These are phyloP conservation scores for Candida tropicalis DNA, from an alignment of 1,139 yeast genomes.

Conservation along the genomic window DNA sequence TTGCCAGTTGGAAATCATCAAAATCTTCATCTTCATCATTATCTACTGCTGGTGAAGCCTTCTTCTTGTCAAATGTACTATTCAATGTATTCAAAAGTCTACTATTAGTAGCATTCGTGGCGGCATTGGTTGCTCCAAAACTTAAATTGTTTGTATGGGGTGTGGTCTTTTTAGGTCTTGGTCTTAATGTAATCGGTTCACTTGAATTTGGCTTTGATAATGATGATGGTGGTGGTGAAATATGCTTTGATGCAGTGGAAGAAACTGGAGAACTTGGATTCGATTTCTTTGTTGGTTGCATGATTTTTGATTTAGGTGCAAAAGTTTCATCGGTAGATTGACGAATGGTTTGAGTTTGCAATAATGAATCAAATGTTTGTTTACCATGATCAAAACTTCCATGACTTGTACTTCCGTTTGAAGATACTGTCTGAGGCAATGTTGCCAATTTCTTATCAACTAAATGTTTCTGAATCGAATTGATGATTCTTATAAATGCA, in stretches of 20 bases:
- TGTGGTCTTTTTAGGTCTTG: slow-evolving; percentile 6
- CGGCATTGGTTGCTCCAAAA: slow-evolving; percentile 28
- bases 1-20: slow-evolving; percentile 34
- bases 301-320: slow-evolving; percentile 16
- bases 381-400: slow-evolving; percentile 6
- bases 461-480: slow-evolving; percentile 32
- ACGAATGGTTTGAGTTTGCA: slow-evolving; percentile 36
- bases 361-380: slow-evolving; percentile 32
- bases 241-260: not conserved
- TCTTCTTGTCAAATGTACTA: slow-evolving; percentile 20
- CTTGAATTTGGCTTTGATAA: slow-evolving; percentile 2
- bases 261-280: slow-evolving; percentile 1
- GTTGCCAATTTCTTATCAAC: slow-evolving; percentile 32
- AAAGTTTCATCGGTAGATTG: slow-evolving; percentile 14
- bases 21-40: slow-evolving; percentile 28
- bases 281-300: slow-evolving; percentile 18
- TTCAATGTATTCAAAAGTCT: slow-evolving; percentile 26
- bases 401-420: slow-evolving; percentile 14
- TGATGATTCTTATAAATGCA: slow-evolving; percentile 29
- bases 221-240: not conserved
- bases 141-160: slow-evolving; percentile 17
- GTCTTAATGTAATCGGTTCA: slow-evolving; percentile 4
- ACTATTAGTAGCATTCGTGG: slow-evolving; percentile 17
- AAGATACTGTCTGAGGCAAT: slow-evolving; percentile 22
- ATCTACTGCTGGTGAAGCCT: too few species aligned